Conservation (phyloP, 345 rosid genomes). For the Streptanthus diversifolius region DNA sequence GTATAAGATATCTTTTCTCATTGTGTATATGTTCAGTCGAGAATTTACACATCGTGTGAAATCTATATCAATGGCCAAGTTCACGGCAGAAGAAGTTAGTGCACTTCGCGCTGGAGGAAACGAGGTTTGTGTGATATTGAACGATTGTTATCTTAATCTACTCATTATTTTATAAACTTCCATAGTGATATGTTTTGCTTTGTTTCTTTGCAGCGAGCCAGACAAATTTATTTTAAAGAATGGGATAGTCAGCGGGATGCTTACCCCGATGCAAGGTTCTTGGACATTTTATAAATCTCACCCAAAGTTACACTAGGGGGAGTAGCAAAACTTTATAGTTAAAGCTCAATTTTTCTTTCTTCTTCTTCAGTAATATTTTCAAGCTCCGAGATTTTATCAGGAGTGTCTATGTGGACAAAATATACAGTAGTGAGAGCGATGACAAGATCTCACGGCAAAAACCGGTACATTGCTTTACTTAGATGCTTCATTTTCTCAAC, state of each 20-base stretch:
- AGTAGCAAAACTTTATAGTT: slow-evolving; percentile 26
- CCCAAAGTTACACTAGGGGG: background rate
- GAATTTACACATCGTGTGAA: slow-evolving; percentile 92
- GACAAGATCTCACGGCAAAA: slow-evolving; percentile 44
- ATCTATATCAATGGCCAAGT: slow-evolving; percentile 89
- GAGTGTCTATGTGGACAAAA: slow-evolving; percentile 76
- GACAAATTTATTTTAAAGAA: slow-evolving; percentile 60
- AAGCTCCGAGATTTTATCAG: slow-evolving; percentile 75
- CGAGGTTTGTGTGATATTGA: slow-evolving; percentile 49
- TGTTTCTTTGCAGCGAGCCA: slow-evolving; percentile 55
- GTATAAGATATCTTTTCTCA: background rate
- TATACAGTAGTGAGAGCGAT: slow-evolving; percentile 51
- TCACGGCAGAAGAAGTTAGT: slow-evolving; percentile 71
- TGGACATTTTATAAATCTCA: slow-evolving; percentile 6
- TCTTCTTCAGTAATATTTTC: slow-evolving; percentile 59
- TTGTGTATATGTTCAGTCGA: slow-evolving; percentile 45
- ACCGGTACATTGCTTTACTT: slow-evolving; percentile 42
- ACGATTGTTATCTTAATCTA: background rate
- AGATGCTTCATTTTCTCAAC: background rate
- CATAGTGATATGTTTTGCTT: background rate
- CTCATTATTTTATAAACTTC: background rate
- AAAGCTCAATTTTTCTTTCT: slow-evolving; percentile 17
- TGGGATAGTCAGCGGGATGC: slow-evolving; percentile 70
- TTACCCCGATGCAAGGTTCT: slow-evolving; percentile 78
- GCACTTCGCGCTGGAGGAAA: slow-evolving; percentile 81